Evolutionary conservation across 2,329 filamentous ascomycete genomes (phyloP).

Genomic region (Pseudogymnoascus sp.): DNA sequence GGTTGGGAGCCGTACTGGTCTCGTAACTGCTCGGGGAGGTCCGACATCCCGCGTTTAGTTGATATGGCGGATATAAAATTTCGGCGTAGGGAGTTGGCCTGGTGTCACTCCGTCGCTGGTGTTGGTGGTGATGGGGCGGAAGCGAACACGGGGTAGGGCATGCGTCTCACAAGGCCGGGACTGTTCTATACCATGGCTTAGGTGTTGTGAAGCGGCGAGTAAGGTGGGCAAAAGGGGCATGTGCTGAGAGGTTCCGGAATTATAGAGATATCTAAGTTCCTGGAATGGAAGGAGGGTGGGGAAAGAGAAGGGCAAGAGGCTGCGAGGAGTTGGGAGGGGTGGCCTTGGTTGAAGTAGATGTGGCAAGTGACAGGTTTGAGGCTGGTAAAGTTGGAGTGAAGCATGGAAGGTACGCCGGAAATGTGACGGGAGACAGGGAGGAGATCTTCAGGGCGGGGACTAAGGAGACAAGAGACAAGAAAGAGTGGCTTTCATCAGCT

Average conservation of each 20-base stretch:
- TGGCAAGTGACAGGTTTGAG: background rate
- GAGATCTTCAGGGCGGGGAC: background rate
- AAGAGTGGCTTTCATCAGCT: background rate
- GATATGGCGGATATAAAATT: background rate
- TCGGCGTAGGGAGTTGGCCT: background rate
- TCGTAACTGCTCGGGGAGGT: background rate
- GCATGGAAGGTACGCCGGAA: background rate
- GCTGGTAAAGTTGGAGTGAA: background rate
- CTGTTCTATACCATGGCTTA: background rate
- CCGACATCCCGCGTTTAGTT: background rate
- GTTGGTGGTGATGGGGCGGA: background rate
- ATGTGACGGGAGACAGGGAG: background rate
- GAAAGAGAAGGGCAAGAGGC: background rate
- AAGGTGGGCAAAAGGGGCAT: background rate
- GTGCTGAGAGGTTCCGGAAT: background rate
- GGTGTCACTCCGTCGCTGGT: background rate
- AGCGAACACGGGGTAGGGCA: background rate
- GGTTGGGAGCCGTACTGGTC: background rate
- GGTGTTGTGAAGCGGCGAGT: background rate
- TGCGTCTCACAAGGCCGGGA: background rate
- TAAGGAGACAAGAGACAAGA: background rate
- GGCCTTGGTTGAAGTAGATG: background rate
- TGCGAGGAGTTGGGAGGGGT: background rate
- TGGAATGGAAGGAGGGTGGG: background rate
- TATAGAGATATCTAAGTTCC: background rate